Conservation (phyloP, 2,329 filamentous ascomycete species). For the Escovopsis weberi region DNA sequence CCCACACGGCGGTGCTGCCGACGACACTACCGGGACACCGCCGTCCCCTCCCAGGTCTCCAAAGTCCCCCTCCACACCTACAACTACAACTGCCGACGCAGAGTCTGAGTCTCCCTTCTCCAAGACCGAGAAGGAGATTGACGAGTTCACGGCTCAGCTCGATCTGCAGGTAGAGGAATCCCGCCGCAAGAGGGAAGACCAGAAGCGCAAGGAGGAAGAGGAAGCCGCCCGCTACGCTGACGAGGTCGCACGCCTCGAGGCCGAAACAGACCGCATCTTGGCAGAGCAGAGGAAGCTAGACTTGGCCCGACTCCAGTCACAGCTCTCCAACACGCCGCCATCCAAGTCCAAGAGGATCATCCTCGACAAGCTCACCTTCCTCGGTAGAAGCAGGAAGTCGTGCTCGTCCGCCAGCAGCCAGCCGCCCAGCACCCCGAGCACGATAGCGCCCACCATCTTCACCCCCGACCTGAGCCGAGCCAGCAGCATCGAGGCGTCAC, state of each 20-base stretch:
- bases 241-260: constrained; percentile 29
- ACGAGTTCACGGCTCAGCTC: constrained; percentile 5
- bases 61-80: constrained; percentile 1
- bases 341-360: constrained; percentile 23
- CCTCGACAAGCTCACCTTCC: constrained; percentile 33
- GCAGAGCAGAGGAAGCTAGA: constrained; percentile 36
- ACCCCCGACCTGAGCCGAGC: constrained; percentile 19
- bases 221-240: constrained; percentile 18
- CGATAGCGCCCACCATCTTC: constrained; percentile 20
- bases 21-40: constrained; percentile 3
- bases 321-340: constrained; percentile 22
- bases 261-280: constrained; percentile 32
- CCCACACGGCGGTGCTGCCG: constrained; percentile 5
- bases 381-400: constrained; percentile 28
- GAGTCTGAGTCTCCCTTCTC: constrained; percentile 1
- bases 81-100: neutral
- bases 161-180: constrained; percentile 5
- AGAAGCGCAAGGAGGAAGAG: constrained; percentile 3
- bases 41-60: constrained; percentile 5
- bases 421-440: constrained; percentile 17
- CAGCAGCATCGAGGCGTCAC: constrained; percentile 20
- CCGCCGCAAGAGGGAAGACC: constrained; percentile 2
- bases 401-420: constrained; percentile 18
- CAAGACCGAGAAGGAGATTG: constrained; percentile 5
- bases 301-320: constrained; percentile 28